These are phyloP conservation scores for Fusarium secorum DNA, from an alignment of 2,329 filamentous ascomycete genomes.

Conservation along the genomic window DNA sequence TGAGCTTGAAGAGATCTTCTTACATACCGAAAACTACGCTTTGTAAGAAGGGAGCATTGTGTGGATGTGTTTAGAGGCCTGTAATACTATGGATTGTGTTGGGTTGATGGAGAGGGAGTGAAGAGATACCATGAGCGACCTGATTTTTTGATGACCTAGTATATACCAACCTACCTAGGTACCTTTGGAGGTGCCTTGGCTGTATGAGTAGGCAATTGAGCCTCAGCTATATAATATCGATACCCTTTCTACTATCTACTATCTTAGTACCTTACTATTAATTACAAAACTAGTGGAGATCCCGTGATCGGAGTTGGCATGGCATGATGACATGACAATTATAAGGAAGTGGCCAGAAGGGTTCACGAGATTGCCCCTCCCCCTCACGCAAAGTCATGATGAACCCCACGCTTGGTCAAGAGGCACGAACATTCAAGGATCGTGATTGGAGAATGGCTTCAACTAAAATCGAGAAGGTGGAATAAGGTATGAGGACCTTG, in stretches of 20 bases:
- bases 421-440: neutral
- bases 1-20: constrained; percentile 85
- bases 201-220: constrained; percentile 23
- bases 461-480: neutral
- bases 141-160: constrained; percentile 30
- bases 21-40: constrained; percentile 96
- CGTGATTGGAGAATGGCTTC: constrained; percentile 22
- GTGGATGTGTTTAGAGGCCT: constrained; percentile 1
- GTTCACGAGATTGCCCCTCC: constrained; percentile 29
- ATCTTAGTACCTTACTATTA: neutral
- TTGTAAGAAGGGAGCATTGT: constrained; percentile 56
- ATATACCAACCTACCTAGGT: constrained; percentile 2
- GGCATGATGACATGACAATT: constrained; percentile 10
- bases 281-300: neutral
- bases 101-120: neutral
- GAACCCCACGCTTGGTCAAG: constrained; percentile 13
- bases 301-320: neutral
- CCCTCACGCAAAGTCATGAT: constrained; percentile 22
- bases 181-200: neutral
- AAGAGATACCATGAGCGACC: constrained; percentile 44
- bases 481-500: constrained; percentile 8
- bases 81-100: constrained; percentile 30
- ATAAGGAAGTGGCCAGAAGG: constrained; percentile 26
- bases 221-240: constrained; percentile 29
- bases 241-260: neutral